These are phyloP conservation scores for Penicillium salamii DNA, from an alignment of 495 filamentous ascomycete species.

Conservation along the genomic window DNA sequence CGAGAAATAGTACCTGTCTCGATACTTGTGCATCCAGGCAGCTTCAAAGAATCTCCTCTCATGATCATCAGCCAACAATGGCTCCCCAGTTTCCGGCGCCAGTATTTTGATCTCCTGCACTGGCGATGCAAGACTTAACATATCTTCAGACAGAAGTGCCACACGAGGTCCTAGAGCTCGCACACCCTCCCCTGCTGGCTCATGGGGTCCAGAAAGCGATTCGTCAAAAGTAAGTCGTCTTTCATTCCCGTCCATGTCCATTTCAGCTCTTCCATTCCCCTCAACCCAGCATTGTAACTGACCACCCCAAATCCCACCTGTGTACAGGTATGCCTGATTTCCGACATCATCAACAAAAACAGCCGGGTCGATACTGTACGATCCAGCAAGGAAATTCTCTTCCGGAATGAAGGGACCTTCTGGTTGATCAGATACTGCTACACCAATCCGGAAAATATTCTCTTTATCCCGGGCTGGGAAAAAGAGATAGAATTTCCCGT, in stretches of 20 bases:
- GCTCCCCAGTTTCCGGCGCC: constrained; percentile 53
- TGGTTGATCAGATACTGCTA: constrained; percentile 40
- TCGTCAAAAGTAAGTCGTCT: constrained; percentile 45
- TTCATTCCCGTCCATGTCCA: constrained; percentile 1
- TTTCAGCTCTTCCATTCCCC: background rate
- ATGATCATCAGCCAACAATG: constrained; percentile 61
- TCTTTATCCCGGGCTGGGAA: constrained; percentile 48
- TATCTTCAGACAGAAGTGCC: constrained; percentile 58
- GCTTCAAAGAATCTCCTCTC: constrained; percentile 76
- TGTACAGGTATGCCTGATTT: constrained; percentile 49
- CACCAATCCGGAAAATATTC: constrained; percentile 61
- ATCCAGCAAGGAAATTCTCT: constrained; percentile 32
- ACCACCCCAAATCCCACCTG: constrained; percentile 65
- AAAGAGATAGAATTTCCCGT: constrained; percentile 50
- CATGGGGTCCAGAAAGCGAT: constrained; percentile 43
- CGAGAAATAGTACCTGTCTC: constrained; percentile 67
- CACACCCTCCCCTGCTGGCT: constrained; percentile 48
- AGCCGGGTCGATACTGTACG: constrained; percentile 50
- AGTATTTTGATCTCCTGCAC: constrained; percentile 55
- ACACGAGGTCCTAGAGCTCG: constrained; percentile 57
- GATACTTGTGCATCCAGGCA: constrained; percentile 68
- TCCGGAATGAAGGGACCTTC: constrained; percentile 47
- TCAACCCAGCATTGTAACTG: constrained; percentile 58
- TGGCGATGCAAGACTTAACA: constrained; percentile 52
- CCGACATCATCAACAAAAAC: constrained; percentile 44